Conservation (phyloP, 2,329 filamentous ascomycete genomes). For the Aspergillus transmontanensis region DNA sequence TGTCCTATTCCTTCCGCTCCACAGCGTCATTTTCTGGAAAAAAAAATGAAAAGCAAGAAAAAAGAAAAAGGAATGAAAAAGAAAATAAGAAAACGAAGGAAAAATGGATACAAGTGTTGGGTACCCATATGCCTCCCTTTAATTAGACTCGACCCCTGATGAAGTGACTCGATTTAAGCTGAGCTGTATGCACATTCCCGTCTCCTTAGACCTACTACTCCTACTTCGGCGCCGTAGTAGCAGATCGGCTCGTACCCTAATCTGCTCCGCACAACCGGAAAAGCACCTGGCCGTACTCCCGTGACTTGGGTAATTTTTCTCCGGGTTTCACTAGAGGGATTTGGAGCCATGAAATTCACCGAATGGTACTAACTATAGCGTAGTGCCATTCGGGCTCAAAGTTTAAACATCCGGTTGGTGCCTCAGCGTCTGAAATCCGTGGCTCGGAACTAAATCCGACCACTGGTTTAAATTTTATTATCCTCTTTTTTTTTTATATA, state of each 20-base stretch:
- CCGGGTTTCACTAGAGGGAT: background rate
- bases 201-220: background rate
- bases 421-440: background rate
- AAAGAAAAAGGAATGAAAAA: background rate
- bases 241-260: background rate
- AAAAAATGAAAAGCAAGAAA: background rate
- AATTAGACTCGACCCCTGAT: background rate
- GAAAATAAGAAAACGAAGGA: background rate
- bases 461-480: background rate
- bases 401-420: background rate
- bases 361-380: background rate
- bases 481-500: background rate
- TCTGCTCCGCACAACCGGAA: background rate
- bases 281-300: background rate
- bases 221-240: background rate
- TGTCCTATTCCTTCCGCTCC: background rate
- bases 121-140: conserved; percentile 3
- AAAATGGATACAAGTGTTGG: background rate
- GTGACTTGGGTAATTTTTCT: background rate
- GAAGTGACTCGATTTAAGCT: background rate
- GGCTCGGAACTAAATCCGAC: background rate
- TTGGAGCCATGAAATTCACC: background rate
- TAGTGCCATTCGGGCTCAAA: background rate
- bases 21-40: background rate
- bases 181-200: background rate